Base-by-base conservation (phyloP, 768 basidiomycete species). In the Sporobolomyces pararoseus region DNA sequence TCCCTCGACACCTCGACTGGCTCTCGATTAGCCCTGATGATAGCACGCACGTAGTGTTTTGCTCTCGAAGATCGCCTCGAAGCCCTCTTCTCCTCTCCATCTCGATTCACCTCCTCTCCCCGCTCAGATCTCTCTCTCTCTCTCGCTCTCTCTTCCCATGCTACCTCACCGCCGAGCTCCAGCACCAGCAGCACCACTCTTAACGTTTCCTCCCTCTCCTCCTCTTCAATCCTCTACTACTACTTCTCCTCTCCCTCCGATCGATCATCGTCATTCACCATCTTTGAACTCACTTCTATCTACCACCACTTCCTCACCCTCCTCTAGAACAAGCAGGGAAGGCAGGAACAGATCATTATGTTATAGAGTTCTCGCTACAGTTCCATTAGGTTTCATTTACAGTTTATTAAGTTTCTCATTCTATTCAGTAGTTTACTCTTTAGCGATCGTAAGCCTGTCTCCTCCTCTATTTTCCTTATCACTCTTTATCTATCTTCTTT, bases 311-410 rank as follows among this genome's bases (percentile, higher is more conserved):
- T n/a, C n/a, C n/a, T n/a, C n/a, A n/a, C n/a, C n/a, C n/a, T n/a
- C n/a, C n/a, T n/a, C n/a, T n/a, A 51, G 39, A 17, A 42, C 39
- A 5, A 32, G 31, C 31, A 10, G 10, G 35, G 1, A 31, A 4
- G 42, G 16, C 19, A n/a, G 17, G 58, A 16, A 42, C 39, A 42
- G 17, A 9, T 59, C 58, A 13, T 27, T 44, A 34, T 59, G 58
- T 42, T 60, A 54, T 51, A 46, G 27, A 4, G n/a, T 42, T 10
- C n/a, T 65, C 12, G 42, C 53, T 1, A 27, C 47, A 25, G n/a
- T 62, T 6, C 69, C 69, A 17, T 44, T 70, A 25, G 35, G 60
- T 5, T 62, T 54, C 64, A 62, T 70, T 50, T 61, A 50, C 13
- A 7, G 14, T 1, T 39, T 70, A 25, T 51, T 70, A 10, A 31